Conservation (phyloP, 768 basidiomycete species). For the Psilocybe tampanensis region DNA sequence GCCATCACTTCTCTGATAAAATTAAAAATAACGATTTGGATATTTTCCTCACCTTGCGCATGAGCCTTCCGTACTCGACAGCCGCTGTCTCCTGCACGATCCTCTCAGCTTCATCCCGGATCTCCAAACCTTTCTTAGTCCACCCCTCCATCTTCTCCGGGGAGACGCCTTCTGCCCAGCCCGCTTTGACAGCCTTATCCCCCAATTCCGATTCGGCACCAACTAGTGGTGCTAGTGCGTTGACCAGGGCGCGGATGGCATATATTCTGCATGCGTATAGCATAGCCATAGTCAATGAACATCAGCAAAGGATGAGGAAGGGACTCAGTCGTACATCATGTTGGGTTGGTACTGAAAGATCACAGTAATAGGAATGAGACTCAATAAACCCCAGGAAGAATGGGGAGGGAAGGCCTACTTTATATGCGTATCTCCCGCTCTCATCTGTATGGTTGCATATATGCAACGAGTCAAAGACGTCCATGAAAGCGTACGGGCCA, state of each 20-base stretch:
- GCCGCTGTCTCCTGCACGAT: constrained; percentile 61
- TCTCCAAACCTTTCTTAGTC: constrained; percentile 56
- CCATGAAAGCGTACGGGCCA: constrained; percentile 95
- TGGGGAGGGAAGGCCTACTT: constrained; percentile 28
- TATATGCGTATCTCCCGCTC: constrained; percentile 77
- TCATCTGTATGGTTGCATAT: constrained; percentile 92
- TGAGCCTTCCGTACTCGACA: constrained; percentile 63
- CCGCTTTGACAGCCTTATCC: constrained; percentile 51
- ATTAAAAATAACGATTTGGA: constrained; percentile 11
- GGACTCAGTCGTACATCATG: constrained; percentile 65
- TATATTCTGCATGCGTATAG: constrained; percentile 54
- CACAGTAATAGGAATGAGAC: background rate
- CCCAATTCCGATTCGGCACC: constrained; percentile 71
- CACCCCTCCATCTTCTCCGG: constrained; percentile 62
- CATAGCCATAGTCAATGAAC: background rate
- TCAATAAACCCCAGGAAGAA: background rate
- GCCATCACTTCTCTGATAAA: background rate
- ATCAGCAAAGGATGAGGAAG: background rate
- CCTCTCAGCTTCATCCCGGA: constrained; percentile 62
- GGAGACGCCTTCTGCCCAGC: constrained; percentile 64
- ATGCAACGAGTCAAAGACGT: constrained; percentile 81
- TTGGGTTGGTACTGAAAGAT: constrained; percentile 65
- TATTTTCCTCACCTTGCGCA: constrained; percentile 77
- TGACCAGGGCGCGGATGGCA: constrained; percentile 77
- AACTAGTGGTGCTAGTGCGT: constrained; percentile 80